Conservation (phyloP, 305 asterid species). For the Ajuga reptans region DNA sequence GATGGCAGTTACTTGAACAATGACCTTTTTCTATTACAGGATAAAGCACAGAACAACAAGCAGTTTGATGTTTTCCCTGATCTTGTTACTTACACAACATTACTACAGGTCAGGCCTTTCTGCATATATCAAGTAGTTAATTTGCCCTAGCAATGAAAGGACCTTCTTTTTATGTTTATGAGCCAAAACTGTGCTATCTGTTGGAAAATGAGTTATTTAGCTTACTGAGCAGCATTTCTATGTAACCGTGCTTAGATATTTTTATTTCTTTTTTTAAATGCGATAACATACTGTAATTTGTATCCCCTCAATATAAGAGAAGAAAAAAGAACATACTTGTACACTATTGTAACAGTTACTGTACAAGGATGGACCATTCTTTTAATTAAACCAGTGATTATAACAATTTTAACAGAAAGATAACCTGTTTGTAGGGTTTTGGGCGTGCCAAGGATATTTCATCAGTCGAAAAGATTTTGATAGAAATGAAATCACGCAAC, state of each 20-base stretch:
- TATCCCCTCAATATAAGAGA: too few species aligned
- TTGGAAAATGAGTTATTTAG: neutral
- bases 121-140: neutral
- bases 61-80: conserved; percentile 47
- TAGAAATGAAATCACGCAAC: conserved; percentile 48
- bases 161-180: conserved; percentile 4
- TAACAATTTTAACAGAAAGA: neutral
- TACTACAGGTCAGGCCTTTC: conserved; percentile 41
- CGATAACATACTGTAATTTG: neutral
- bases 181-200: neutral
- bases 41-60: conserved; percentile 33
- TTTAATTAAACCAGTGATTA: neutral
- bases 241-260: neutral
- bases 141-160: neutral
- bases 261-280: neutral
- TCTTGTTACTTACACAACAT: conserved; percentile 55
- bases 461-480: conserved; percentile 37
- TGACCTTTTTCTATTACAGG: conserved; percentile 39
- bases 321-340: too few species aligned
- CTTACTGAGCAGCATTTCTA: conserved; percentile 4
- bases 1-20: conserved; percentile 16
- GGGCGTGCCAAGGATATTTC: conserved; percentile 45
- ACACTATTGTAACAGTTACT: neutral
- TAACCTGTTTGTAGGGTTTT: conserved; percentile 43
- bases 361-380: neutral